Evolutionary conservation across 176 grass and related monocot species (phyloP), one percentile per base, ranked within the genome.

Genomic region (Ananas comosus): DNA sequence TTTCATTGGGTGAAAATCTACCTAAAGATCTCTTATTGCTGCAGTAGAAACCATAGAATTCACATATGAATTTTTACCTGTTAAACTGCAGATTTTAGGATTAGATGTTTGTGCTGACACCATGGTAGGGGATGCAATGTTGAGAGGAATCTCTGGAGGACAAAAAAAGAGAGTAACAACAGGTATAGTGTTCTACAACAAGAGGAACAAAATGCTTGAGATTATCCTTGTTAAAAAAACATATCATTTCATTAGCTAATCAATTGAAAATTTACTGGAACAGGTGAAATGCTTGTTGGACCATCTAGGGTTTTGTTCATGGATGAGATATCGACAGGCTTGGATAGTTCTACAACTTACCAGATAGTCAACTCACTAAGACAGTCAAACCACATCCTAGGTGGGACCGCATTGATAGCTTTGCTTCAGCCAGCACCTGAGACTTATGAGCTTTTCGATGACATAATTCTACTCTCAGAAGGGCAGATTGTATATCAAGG

Each of bases 311-410:
- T 63, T 12, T 65, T 66, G 14, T 65, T 75, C 63, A 75, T 75
- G 72, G 72, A 75, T 66, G 72, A 75, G 58, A 75, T 75, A 51
- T 75, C 72, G 10, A 75, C 63, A 29, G 72, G 72, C 21, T 70
- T 80, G 33, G 78, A 80, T 65, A 80, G 78, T 61, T 73, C 78
- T 13, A 80, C 78, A 0, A 73, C 78, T 19, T 80, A 73, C 64
- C 78, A 73, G n/a, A 80, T 73, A 13, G 14, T 80, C 27, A 80
- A 80, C 12, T 80, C 51, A n/a, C 24, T 80, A 51, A 58, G 66
- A 50, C 78, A 67, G 47, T 8, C 66, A n/a, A 66, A 23, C 29
- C 78, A 80, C 49, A 50, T 50, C 51, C 10, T 76, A 13, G 64
- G 50, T 63, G 65, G 64, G 33, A 80, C 78, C 28, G 24, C 64